phyloP scores from a whole-genome alignment of 148 eudicot genomes.

The Heliamphora exappendiculata region DNA sequence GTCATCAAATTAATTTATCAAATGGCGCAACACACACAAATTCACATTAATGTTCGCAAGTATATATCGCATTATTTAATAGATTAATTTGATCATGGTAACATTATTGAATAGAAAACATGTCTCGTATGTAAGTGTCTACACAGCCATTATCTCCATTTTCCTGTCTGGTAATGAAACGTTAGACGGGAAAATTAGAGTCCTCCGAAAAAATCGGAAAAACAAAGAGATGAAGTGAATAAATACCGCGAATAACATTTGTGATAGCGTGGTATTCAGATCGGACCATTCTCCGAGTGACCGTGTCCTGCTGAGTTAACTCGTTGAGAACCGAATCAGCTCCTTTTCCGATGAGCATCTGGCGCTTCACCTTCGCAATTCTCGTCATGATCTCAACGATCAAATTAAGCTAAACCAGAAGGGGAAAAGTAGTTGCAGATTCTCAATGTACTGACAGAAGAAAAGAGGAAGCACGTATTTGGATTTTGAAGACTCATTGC shows the following conservation, averaged over 20 bases:
- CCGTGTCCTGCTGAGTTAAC: background rate
- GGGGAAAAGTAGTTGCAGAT: too few relatives aligned
- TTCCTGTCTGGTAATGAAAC: too few relatives aligned
- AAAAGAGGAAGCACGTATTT: background rate
- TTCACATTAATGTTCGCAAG: too few relatives aligned
- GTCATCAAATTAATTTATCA: too few relatives aligned
- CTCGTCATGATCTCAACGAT: background rate
- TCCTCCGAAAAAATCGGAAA: background rate
- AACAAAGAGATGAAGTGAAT: background rate
- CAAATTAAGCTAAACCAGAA: background rate
- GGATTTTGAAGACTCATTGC: background rate
- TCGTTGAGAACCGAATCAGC: background rate
- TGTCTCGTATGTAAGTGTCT: too few relatives aligned
- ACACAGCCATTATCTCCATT: too few relatives aligned
- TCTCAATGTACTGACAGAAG: background rate
- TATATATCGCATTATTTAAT: too few relatives aligned
- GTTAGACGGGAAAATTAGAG: background rate
- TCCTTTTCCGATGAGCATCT: background rate
- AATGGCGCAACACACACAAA: too few relatives aligned
- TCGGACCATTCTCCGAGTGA: slow-evolving; percentile 19
- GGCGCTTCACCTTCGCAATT: background rate
- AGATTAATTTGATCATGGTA: too few relatives aligned
- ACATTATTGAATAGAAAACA: too few relatives aligned
- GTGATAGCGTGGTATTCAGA: slow-evolving; percentile 13
- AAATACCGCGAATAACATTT: slow-evolving; percentile 15